Evolutionary conservation across 2,329 filamentous ascomycete species (phyloP).

Genomic region (Penicillium vulpinum): DNA sequence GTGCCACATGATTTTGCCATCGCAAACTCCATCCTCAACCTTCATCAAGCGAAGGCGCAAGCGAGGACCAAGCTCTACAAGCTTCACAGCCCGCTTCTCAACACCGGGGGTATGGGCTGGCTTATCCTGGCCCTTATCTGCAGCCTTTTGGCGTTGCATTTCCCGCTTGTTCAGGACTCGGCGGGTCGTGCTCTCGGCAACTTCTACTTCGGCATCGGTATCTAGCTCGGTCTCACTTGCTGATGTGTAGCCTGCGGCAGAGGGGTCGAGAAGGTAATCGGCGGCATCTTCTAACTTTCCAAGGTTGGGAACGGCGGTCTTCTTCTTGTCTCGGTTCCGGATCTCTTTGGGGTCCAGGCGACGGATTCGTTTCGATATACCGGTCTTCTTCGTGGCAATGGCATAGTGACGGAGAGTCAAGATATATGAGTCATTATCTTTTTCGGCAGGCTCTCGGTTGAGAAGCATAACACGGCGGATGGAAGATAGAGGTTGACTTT

Average conservation of each 20-base stretch:
- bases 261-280: slow-evolving; percentile 84
- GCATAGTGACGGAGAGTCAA: slow-evolving; percentile 91
- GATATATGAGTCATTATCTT: slow-evolving; percentile 68
- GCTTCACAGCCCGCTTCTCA: slow-evolving; percentile 83
- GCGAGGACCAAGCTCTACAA: slow-evolving; percentile 87
- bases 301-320: slow-evolving; percentile 75
- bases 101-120: slow-evolving; percentile 52
- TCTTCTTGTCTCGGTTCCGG: slow-evolving; percentile 66
- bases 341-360: slow-evolving; percentile 84
- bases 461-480: slow-evolving; percentile 88
- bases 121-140: slow-evolving; percentile 48
- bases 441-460: slow-evolving; percentile 67
- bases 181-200: slow-evolving; percentile 59
- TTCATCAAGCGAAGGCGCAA: slow-evolving; percentile 89
- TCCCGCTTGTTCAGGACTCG: slow-evolving; percentile 56
- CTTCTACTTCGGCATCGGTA: slow-evolving; percentile 92
- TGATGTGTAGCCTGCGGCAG: slow-evolving; percentile 81
- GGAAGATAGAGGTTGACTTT: slow-evolving; percentile 83
- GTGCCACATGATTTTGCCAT: slow-evolving; percentile 95
- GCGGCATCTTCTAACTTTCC: slow-evolving; percentile 89
- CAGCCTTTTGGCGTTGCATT: slow-evolving; percentile 47
- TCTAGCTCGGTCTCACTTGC: slow-evolving; percentile 92
- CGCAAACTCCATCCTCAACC: slow-evolving; percentile 90
- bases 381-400: slow-evolving; percentile 84
- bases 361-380: slow-evolving; percentile 79